A percentile compares a stretch with the other conserved stretches of the same genome.
Conservation (phyloP, 2,329 filamentous ascomycete species). For the Talaromyces islandicus region DNA sequence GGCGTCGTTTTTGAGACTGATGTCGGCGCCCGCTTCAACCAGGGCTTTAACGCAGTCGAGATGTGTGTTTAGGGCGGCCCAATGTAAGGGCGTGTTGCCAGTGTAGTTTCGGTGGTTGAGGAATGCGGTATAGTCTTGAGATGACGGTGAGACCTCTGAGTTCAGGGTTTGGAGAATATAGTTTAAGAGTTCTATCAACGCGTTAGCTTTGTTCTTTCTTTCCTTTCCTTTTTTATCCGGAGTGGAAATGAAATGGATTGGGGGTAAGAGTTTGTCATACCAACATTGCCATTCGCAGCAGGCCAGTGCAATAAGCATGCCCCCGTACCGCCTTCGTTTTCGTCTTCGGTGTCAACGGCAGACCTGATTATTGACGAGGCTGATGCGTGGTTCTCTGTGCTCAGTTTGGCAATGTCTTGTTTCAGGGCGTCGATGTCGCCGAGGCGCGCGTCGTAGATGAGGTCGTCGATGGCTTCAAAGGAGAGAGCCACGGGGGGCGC, state of each 20-base stretch:
- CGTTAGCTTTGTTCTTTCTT: neutral
- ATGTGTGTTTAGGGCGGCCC: constrained; percentile 87
- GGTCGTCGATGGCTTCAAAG: constrained; percentile 81
- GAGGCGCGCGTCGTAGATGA: constrained; percentile 77
- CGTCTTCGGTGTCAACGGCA: constrained; percentile 67
- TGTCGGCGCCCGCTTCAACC: constrained; percentile 69
- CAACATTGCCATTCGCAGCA: constrained; percentile 78
- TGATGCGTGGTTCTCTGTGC: constrained; percentile 55
- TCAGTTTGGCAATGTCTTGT: constrained; percentile 53
- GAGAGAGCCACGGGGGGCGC: constrained; percentile 41
- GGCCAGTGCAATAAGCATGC: constrained; percentile 72
- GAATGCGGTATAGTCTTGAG: constrained; percentile 21
- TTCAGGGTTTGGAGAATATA: constrained; percentile 34
- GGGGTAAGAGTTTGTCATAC: constrained; percentile 49
- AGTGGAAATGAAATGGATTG: too few relatives aligned
- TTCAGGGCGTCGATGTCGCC: constrained; percentile 69
- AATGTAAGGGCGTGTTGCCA: constrained; percentile 89
- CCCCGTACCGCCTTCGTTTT: constrained; percentile 57
- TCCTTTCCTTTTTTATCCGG: too few relatives aligned
- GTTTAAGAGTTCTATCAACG: constrained; percentile 40
- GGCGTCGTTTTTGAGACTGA: constrained; percentile 71
- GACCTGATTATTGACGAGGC: constrained; percentile 61
- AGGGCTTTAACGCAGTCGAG: constrained; percentile 72
- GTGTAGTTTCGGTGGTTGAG: constrained; percentile 61
- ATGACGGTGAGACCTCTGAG: neutral